Percentiles rank a stretch among this genome's conserved stretches.
Evolutionary conservation across 2,329 filamentous ascomycete genomes (phyloP).

Genomic region (Trichophyton benhamiae): DNA sequence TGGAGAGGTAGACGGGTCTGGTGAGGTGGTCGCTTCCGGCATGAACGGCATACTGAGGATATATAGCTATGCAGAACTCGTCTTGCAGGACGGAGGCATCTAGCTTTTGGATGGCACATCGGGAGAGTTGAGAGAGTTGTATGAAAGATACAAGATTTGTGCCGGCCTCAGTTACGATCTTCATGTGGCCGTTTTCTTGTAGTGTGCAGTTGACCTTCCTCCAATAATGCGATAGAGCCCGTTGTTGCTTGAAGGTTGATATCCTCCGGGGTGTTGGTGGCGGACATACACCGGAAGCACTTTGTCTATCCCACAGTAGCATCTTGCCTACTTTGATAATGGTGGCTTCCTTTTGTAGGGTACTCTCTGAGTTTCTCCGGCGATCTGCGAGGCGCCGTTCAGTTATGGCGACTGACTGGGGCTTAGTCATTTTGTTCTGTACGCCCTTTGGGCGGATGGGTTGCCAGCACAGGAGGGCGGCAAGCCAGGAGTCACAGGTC

Average conservation of each 20-base stretch:
- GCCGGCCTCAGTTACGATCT: conserved; percentile 76
- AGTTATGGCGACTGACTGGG: conserved; percentile 33
- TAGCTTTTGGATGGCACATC: conserved; percentile 80
- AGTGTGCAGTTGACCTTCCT: conserved; percentile 81
- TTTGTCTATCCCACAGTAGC: conserved; percentile 77
- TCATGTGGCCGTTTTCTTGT: conserved; percentile 89
- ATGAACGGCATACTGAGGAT: conserved; percentile 75
- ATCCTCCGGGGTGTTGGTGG: conserved; percentile 30
- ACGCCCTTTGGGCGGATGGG: conserved; percentile 39
- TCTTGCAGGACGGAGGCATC: conserved; percentile 84
- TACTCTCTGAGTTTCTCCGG: conserved; percentile 36
- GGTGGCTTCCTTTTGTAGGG: conserved; percentile 54
- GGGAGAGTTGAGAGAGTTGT: conserved; percentile 75
- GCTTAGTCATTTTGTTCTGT: conserved; percentile 40
- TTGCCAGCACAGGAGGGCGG: conserved; percentile 41
- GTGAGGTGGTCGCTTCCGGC: conserved; percentile 62
- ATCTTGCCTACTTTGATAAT: conserved; percentile 95
- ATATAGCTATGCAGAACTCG: conserved; percentile 89
- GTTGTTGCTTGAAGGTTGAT: conserved; percentile 44
- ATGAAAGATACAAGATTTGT: conserved; percentile 68
- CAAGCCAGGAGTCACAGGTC: conserved; percentile 42
- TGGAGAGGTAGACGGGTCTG: conserved; percentile 75
- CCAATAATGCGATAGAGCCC: conserved; percentile 52
- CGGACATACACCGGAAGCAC: conserved; percentile 27
- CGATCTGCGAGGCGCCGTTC: conserved; percentile 33